Evolutionary conservation across 1,284 basidiomycete genomes (phyloP).

Genomic region (Uromyces viciae-fabae): DNA sequence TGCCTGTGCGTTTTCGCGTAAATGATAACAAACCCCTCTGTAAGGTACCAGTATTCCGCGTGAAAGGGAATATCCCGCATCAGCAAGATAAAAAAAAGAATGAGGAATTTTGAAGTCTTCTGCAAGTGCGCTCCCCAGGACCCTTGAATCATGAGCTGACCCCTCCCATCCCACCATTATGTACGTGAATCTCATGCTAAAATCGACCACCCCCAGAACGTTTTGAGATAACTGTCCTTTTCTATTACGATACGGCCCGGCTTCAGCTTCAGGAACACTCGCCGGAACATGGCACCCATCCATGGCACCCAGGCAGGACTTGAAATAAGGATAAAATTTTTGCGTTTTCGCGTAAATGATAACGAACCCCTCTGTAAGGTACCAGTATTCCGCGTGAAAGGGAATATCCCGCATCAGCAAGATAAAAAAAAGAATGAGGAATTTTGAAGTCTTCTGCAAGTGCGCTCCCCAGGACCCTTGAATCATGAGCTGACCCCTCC

Average conservation of each 20-base stretch:
- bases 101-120: background rate
- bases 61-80: too few species aligned
- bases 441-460: slow-evolving; percentile 52
- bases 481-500: slow-evolving; percentile 56
- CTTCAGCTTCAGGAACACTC: background rate
- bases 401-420: slow-evolving; percentile 58
- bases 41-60: too few species aligned
- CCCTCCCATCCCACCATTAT: too few species aligned
- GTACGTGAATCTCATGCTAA: background rate
- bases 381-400: slow-evolving; percentile 52
- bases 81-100: too few species aligned
- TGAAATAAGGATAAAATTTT: too few species aligned
- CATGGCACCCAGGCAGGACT: too few species aligned
- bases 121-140: background rate
- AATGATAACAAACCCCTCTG: too few species aligned
- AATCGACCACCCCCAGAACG: background rate
- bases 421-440: slow-evolving; percentile 54
- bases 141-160: background rate
- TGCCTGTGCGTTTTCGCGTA: slow-evolving; percentile 53
- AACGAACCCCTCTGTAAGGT: slow-evolving; percentile 47
- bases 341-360: slow-evolving; percentile 48
- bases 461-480: slow-evolving; percentile 52
- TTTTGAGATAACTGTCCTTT: background rate
- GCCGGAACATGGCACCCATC: background rate
- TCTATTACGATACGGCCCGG: background rate